Evolutionary conservation across 2,329 filamentous ascomycete genomes (phyloP).

Genomic region (Penicillium brevicompactum): DNA sequence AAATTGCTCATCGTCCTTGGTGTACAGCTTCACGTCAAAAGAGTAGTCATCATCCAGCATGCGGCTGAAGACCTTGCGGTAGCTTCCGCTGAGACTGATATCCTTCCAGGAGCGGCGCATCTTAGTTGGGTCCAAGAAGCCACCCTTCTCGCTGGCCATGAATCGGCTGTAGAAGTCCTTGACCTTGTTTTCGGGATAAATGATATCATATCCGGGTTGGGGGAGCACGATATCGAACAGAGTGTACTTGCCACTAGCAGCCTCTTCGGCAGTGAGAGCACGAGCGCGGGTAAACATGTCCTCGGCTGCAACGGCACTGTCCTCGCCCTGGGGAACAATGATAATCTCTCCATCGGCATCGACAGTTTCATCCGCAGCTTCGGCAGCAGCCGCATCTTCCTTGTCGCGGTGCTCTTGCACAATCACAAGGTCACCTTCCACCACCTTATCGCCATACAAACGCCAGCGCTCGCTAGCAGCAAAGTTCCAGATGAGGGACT

Average conservation of each 20-base stretch:
- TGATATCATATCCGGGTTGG: conserved; percentile 85
- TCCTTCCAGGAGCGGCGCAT: conserved; percentile 89
- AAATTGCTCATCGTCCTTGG: conserved; percentile 72
- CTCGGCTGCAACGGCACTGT: conserved; percentile 56
- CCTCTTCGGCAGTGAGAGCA: conserved; percentile 75
- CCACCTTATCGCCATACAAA: conserved; percentile 69
- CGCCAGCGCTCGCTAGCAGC: conserved; percentile 80
- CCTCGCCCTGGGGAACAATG: conserved; percentile 60
- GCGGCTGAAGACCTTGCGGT: conserved; percentile 78
- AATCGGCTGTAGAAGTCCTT: conserved; percentile 82
- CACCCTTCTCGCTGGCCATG: conserved; percentile 79
- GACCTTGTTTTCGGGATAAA: conserved; percentile 82
- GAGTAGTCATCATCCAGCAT: conserved; percentile 68
- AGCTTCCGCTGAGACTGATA: conserved; percentile 83
- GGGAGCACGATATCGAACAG: conserved; percentile 91
- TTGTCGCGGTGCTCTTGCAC: conserved; percentile 59
- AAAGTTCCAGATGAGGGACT: conserved; percentile 92
- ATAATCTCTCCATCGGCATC: conserved; percentile 68
- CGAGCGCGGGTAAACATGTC: conserved; percentile 70
- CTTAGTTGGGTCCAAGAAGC: conserved; percentile 74
- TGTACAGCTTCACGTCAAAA: conserved; percentile 71
- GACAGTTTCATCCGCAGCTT: conserved; percentile 41
- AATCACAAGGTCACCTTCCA: conserved; percentile 84
- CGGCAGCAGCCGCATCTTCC: conserved; percentile 29
- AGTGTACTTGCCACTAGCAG: conserved; percentile 70